Conservation (phyloP, 495 filamentous ascomycete genomes). For the Hypoxylon fragiforme region DNA sequence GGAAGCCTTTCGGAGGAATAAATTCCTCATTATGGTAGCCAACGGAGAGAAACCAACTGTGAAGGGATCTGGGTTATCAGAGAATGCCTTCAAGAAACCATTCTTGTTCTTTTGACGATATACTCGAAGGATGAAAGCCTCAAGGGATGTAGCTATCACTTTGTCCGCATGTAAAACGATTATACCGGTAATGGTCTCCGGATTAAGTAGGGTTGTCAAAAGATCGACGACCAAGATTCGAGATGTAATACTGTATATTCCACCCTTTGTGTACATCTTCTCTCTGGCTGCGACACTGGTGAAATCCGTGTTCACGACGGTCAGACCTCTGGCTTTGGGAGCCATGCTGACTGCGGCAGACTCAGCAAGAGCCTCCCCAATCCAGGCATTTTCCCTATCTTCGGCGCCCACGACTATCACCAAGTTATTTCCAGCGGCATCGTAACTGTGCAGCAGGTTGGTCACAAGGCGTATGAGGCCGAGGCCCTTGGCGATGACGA, state of each 20-base stretch:
- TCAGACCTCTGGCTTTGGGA: constrained; percentile 79
- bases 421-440: constrained; percentile 92
- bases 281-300: constrained; percentile 84
- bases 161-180: constrained; percentile 88
- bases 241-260: constrained; percentile 94
- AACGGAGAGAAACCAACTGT: constrained; percentile 87
- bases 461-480: constrained; percentile 88
- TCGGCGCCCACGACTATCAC: constrained; percentile 88
- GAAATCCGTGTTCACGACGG: constrained; percentile 90
- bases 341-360: constrained; percentile 81
- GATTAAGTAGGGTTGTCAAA: constrained; percentile 78
- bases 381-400: constrained; percentile 92
- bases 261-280: constrained; percentile 85
- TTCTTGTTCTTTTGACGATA: constrained; percentile 90
- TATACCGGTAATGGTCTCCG: constrained; percentile 84
- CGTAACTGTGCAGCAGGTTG: constrained; percentile 93
- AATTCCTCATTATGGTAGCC: constrained; percentile 86
- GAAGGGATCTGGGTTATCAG: constrained; percentile 91
- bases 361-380: constrained; percentile 89
- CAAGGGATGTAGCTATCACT: constrained; percentile 82
- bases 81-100: constrained; percentile 96
- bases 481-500: constrained; percentile 87
- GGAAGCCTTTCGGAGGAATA: constrained; percentile 86
- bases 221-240: constrained; percentile 94
- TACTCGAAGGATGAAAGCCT: constrained; percentile 93